Base-by-base conservation (phyloP, 768 basidiomycete genomes). In the Mycena belliarum region DNA sequence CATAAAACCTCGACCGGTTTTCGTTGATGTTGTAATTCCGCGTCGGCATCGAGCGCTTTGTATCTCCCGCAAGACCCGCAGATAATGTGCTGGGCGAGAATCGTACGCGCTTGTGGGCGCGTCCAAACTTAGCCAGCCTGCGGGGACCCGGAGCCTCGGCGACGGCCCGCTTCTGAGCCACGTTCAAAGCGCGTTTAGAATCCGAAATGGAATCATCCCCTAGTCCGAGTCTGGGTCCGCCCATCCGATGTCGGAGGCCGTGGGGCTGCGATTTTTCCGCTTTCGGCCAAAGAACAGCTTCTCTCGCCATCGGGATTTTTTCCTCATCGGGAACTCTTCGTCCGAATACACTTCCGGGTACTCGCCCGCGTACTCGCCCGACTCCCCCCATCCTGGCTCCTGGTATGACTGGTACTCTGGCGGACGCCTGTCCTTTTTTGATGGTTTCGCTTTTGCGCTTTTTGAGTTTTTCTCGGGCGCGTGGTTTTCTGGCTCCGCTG, bases 301-400 rank as follows among this genome's bases (percentile, higher is more conserved):
- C n/a, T 53, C 37, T 35, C 40, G 28, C 62, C 62, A 63, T 10
- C 56, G 28, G 6, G 49, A 61, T 42, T 42, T 18, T 18, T 52
- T 60, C 43, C 58, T n/a, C 46, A 57, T 63, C 33, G 62, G 62
- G 42, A 63, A 63, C 57, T 60, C 62, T n/a, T 63, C 62, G 23
- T 63, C 61, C 11, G 56, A 62, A 40, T 45, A 23, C 33, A 6
- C 29, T 6, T 32, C 29, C 29, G 29, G 29, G 29, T 32, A 6
- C 29, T 40, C 33, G 32, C 12, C 29, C 29, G 29, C 7, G 29
- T 32, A 6, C 29, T 40, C 33, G 32, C 38, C 42, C 52, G 35
- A 42, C 1, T 46, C 26, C 44, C 21, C 44, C 45, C 57, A 43
- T 20, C 38, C 29, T 16, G 20, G 25, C 14, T 24, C 23, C 42